These are phyloP conservation scores for Alternaria infectoria DNA, from an alignment of 2,329 filamentous ascomycete species.

Conservation along the genomic window DNA sequence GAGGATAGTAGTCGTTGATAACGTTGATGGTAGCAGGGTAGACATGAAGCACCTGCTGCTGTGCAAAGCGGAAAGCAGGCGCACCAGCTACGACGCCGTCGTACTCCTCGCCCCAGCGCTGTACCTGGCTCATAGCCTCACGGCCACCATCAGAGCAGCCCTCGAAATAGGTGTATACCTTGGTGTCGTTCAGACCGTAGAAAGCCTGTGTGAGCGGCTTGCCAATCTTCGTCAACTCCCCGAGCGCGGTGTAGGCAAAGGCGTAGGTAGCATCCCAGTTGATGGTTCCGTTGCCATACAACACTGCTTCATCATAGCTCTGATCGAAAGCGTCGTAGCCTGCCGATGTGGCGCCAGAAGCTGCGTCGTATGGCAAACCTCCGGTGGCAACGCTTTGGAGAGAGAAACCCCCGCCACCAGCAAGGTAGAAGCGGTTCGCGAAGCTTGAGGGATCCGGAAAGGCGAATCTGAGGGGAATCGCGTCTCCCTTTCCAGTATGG, in stretches of 20 bases:
- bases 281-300: conserved; percentile 56
- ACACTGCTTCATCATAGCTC: conserved; percentile 43
- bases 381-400: conserved; percentile 43
- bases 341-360: conserved; percentile 57
- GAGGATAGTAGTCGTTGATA: conserved; percentile 51
- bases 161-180: conserved; percentile 58
- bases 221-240: conserved; percentile 59
- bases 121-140: conserved; percentile 58
- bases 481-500: conserved; percentile 46
- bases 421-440: conserved; percentile 55
- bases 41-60: conserved; percentile 56
- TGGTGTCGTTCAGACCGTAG: conserved; percentile 36
- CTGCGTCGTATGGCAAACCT: conserved; percentile 57
- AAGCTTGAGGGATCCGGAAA: conserved; percentile 53
- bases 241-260: conserved; percentile 60
- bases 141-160: conserved; percentile 63
- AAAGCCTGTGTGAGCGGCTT: conserved; percentile 53
- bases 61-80: conserved; percentile 55
- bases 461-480: conserved; percentile 44
- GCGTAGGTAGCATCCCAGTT: conserved; percentile 59
- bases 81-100: conserved; percentile 56
- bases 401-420: conserved; percentile 54
- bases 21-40: conserved; percentile 50
- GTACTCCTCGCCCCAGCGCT: conserved; percentile 58
- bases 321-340: conserved; percentile 58